Evolutionary conservation across 805 yeast genomes (phyloP).

Genomic region (Maudiozyma bulderi): DNA sequence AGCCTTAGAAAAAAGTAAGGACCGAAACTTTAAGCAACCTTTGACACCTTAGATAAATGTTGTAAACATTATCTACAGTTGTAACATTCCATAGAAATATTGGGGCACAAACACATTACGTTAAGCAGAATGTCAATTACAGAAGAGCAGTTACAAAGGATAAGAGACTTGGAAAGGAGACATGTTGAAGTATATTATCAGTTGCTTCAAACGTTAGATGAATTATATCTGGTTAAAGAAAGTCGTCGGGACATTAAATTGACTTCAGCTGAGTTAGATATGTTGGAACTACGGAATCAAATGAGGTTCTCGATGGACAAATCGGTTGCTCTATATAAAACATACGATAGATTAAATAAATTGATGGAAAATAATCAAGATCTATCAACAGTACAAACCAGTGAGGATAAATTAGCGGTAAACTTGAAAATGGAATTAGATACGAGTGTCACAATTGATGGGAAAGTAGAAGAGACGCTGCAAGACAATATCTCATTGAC

Average conservation of each 20-base stretch:
- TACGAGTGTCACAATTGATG: constrained; percentile 13
- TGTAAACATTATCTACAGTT: background rate
- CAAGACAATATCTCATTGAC: background rate
- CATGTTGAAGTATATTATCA: constrained; percentile 29
- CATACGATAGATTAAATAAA: constrained; percentile 10
- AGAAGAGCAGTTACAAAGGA: constrained; percentile 6
- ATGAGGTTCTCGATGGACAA: constrained; percentile 20
- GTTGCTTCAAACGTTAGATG: constrained; percentile 28
- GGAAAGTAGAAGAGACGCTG: constrained; percentile 4
- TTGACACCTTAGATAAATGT: background rate
- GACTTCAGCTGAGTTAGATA: background rate
- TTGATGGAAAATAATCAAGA: background rate
- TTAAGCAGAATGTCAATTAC: background rate
- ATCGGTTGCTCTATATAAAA: constrained; percentile 13
- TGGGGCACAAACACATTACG: too few relatives aligned
- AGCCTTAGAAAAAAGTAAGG: too few relatives aligned
- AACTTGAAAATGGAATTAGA: constrained; percentile 11
- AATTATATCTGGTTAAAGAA: constrained; percentile 19
- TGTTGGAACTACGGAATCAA: constrained; percentile 13
- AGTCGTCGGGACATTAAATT: constrained; percentile 1
- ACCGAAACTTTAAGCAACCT: too few relatives aligned
- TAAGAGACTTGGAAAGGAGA: constrained; percentile 17
- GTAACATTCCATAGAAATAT: too few relatives aligned
- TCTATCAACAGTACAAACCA: background rate
- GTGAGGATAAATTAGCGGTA: constrained; percentile 12